Base-by-base conservation (phyloP, 257 asterid genomes). In the Solanum megistacrolobum region DNA sequence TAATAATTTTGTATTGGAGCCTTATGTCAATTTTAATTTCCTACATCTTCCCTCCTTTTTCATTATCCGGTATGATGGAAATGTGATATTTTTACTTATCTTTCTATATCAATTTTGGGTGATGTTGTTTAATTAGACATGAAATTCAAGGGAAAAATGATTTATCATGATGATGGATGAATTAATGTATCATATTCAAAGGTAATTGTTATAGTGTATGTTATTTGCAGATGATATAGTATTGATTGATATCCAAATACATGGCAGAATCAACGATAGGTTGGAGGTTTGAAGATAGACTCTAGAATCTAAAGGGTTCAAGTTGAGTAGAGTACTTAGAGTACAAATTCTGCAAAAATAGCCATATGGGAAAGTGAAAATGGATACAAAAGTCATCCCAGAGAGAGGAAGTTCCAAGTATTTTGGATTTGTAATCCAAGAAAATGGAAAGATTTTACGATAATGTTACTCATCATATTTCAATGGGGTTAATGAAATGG, bases 221-320 rank as follows among this genome's bases (percentile, higher is more conserved):
- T 5, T 62, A n/a, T 2, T 62, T 62, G 13, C 2, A 2, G 0
- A n/a, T 62, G 0, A 62, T 0, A 62, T 5, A n/a, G 3, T n/a
- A 62, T 62, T 62, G 1, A 62, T n/a, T 62, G 8, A n/a, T 6
- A 1, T 52, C 0, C 8, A n/a, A 2, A 10, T 11, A 62, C 0
- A 0, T 62, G 7, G 6, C 0, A 0, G 0, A n/a, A 32, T 32
- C 3, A 32, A 62, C 3, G 4, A 62, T 62, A 62, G 71, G 0
- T 62, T n/a, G 8, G 16, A 62, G 31, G 8, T 43, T 62, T 20
- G n/a, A 18, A 52, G 2, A 52, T 3, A 52, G 0, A 18, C 2
- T 9, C 62, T 18, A 52, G 2, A 52, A 0, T 18, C 1, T 7
- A 52, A 52, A 48, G 3, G 60, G 1, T 52, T 52, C 0, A 52